Conservation (phyloP, 1,284 basidiomycete genomes). For the Cryptococcus maquisensis region DNA sequence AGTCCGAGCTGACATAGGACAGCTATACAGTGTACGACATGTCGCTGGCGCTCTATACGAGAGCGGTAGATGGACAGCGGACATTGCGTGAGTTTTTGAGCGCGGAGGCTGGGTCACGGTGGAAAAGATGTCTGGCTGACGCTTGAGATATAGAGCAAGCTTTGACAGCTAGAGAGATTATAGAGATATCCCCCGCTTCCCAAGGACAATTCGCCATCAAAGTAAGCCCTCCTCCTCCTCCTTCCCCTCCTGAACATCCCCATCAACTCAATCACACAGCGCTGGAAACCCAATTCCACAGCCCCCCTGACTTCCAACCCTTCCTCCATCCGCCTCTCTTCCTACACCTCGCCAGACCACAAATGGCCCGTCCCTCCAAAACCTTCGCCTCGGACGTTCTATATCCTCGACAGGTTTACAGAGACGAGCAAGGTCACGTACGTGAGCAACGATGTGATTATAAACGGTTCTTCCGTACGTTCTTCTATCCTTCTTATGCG, state of each 20-base stretch:
- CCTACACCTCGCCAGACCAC: slow-evolving; percentile 5
- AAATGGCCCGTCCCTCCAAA: slow-evolving; percentile 8
- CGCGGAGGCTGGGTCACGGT: not conserved
- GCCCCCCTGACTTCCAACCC: slow-evolving; percentile 11
- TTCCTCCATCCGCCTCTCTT: slow-evolving; percentile 8
- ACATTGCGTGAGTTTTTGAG: slow-evolving; percentile 22
- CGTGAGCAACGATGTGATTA: slow-evolving; percentile 37
- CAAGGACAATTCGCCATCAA: slow-evolving; percentile 16
- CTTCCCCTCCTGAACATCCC: no score
- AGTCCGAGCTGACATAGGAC: not conserved
- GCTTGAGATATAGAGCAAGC: slow-evolving; percentile 27
- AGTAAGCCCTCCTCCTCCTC: no score
- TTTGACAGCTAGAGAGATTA: slow-evolving; percentile 36
- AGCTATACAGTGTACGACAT: slow-evolving; percentile 21
- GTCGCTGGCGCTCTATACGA: slow-evolving; percentile 13
- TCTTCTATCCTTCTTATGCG: not conserved
- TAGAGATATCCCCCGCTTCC: slow-evolving; percentile 28
- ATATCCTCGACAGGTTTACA: slow-evolving; percentile 41
- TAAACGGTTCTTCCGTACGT: slow-evolving; percentile 26
- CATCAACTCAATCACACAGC: slow-evolving; percentile 1
- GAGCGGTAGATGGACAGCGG: slow-evolving; percentile 15
- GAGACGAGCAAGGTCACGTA: slow-evolving; percentile 34
- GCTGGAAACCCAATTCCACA: slow-evolving; percentile 6
- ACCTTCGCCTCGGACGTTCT: slow-evolving; percentile 31
- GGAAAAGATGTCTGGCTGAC: slow-evolving; percentile 6